phyloP scores from a whole-genome alignment of 306 rosid species.

The Rosa chinensis region DNA sequence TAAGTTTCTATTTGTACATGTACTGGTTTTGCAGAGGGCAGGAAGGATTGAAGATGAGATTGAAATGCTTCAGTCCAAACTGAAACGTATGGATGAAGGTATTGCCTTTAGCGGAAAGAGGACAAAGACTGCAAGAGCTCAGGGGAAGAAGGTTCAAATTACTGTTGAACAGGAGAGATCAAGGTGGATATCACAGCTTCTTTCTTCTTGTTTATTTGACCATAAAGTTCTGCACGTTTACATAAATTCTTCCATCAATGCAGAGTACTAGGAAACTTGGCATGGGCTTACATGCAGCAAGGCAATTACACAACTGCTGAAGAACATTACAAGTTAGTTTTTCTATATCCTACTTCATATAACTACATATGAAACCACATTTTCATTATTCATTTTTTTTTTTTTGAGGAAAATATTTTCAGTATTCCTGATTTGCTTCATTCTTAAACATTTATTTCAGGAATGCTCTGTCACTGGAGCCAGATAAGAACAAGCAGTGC shows the following conservation, averaged over 20 bases:
- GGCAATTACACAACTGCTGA: conserved; percentile 61
- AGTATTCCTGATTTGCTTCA: neutral
- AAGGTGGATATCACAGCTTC: conserved; percentile 41
- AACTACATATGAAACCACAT: neutral
- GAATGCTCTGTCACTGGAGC: conserved; percentile 72
- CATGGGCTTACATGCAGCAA: conserved; percentile 94
- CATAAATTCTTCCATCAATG: conserved; percentile 9
- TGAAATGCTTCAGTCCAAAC: conserved; percentile 69
- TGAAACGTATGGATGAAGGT: conserved; percentile 79
- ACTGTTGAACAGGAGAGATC: conserved; percentile 86
- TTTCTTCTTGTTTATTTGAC: conserved; percentile 4
- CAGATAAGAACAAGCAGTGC: conserved; percentile 87
- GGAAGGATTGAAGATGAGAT: conserved; percentile 94
- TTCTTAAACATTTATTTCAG: conserved; percentile 35
- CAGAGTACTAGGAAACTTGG: conserved; percentile 90
- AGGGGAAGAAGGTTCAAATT: conserved; percentile 85
- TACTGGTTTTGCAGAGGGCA: conserved; percentile 54
- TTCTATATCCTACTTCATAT: conserved; percentile 9
- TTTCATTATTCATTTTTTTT: neutral
- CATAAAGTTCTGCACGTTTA: neutral
- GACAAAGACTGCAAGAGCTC: conserved; percentile 82
- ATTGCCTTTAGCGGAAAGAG: conserved; percentile 63
- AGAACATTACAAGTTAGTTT: conserved; percentile 66
- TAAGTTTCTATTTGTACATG: neutral
- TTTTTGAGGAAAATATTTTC: neutral